Percentiles rank a stretch among this genome's conserved stretches.
Conservation (phyloP, 495 filamentous ascomycete genomes). For the Trichoderma asperelloides region DNA sequence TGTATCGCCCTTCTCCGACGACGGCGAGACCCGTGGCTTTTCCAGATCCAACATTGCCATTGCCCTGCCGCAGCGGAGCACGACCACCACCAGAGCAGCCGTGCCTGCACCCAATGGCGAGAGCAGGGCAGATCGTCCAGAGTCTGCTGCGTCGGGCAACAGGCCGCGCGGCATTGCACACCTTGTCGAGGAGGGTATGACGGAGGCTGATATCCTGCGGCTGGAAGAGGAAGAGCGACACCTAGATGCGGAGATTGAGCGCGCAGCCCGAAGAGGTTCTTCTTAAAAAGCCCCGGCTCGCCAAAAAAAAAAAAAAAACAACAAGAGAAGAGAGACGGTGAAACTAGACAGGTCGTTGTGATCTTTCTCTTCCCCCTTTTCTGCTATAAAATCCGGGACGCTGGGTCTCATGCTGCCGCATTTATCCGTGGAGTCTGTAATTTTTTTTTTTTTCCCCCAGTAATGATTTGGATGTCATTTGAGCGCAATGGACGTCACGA, state of each 20-base stretch:
- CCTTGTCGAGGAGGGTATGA: slow-evolving; percentile 43
- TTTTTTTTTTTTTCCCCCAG: background rate
- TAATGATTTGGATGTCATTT: background rate
- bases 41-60: slow-evolving; percentile 2
- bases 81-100: background rate
- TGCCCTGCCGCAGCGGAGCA: slow-evolving; percentile 4
- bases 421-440: background rate
- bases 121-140: slow-evolving; percentile 19
- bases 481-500: background rate
- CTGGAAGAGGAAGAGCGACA: slow-evolving; percentile 42
- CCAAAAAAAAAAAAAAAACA: background rate
- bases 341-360: background rate
- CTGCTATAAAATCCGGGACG: background rate
- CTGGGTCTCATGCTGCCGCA: background rate
- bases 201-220: slow-evolving; percentile 35
- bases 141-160: slow-evolving; percentile 20
- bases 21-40: slow-evolving; percentile 16
- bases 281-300: background rate
- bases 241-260: slow-evolving; percentile 39
- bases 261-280: slow-evolving; percentile 21
- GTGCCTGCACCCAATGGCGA: background rate
- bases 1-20: slow-evolving; percentile 30
- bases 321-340: background rate
- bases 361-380: background rate
- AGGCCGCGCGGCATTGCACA: slow-evolving; percentile 28